Evolutionary conservation across 371 early-diverging fungal species (phyloP).

Genomic region (Smittium culicis): DNA sequence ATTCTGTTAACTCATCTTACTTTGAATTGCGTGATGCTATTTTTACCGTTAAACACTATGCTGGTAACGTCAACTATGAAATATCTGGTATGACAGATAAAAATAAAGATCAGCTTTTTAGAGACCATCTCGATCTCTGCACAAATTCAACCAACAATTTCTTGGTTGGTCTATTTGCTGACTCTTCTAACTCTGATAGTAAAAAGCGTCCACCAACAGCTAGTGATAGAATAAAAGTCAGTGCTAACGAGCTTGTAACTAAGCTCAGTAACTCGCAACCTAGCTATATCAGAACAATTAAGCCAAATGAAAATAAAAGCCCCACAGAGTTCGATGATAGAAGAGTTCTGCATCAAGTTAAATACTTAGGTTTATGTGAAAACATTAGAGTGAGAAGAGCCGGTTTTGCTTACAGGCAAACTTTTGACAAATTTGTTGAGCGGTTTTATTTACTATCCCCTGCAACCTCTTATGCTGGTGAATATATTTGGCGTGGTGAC

Average conservation of each 20-base stretch:
- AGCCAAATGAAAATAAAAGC: conserved; percentile 88
- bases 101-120: conserved; percentile 92
- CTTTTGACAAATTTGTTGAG: conserved; percentile 77
- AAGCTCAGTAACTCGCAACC: conserved; percentile 91
- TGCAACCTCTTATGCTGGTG: conserved; percentile 68
- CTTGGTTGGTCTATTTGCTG: conserved; percentile 63
- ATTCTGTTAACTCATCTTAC: conserved; percentile 53
- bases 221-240: conserved; percentile 67
- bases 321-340: conserved; percentile 78
- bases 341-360: conserved; percentile 89
- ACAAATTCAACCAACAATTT: conserved; percentile 52
- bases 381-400: conserved; percentile 95
- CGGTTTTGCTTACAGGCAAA: conserved; percentile 87
- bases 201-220: conserved; percentile 79
- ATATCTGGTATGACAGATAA: conserved; percentile 95
- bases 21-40: conserved; percentile 60
- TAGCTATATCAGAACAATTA: conserved; percentile 98
- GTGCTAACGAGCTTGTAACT: conserved; percentile 58
- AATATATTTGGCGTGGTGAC: conserved; percentile 71
- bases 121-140: conserved; percentile 72
- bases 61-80: conserved; percentile 86
- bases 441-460: conserved; percentile 66
- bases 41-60: conserved; percentile 91
- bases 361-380: conserved; percentile 89
- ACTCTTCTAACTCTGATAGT: conserved; percentile 67